A percentile compares a stretch with the other conserved stretches of the same genome.
phyloP scores from a whole-genome alignment of 1,139 yeast species.

The Meyerozyma carpophila region DNA sequence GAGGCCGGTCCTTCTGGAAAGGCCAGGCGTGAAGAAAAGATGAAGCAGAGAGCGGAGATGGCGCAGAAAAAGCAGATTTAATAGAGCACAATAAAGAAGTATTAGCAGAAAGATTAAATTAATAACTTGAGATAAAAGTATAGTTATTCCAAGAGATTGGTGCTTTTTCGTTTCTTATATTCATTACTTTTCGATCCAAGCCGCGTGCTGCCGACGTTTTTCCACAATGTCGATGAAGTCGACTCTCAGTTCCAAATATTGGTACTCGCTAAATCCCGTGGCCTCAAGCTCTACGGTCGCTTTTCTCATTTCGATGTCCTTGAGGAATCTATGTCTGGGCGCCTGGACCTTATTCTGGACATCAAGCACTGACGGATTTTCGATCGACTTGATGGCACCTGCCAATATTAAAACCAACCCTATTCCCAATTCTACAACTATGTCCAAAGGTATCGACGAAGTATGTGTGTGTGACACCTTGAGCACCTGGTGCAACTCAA shows the following conservation, averaged over 20 bases:
- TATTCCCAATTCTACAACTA: slow-evolving; percentile 34
- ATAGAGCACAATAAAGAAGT: neutral
- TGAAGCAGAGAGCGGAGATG: slow-evolving; percentile 43
- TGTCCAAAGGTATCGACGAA: slow-evolving; percentile 29
- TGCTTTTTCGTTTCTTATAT: too few relatives aligned
- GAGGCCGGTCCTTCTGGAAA: slow-evolving; percentile 75
- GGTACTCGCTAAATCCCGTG: slow-evolving; percentile 41
- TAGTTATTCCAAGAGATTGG: too few relatives aligned
- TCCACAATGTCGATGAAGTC: slow-evolving; percentile 39
- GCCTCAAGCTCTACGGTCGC: slow-evolving; percentile 41
- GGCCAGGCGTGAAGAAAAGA: slow-evolving; percentile 52
- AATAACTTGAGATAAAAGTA: too few relatives aligned
- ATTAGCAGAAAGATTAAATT: too few relatives aligned
- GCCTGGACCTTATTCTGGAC: slow-evolving; percentile 15
- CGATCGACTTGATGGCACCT: slow-evolving; percentile 28
- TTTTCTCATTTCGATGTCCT: slow-evolving; percentile 41
- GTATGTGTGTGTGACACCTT: slow-evolving; percentile 13
- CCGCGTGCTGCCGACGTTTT: slow-evolving; percentile 36
- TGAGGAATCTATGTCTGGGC: slow-evolving; percentile 26
- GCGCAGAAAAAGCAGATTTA: slow-evolving; percentile 5
- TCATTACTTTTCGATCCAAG: slow-evolving; percentile 22
- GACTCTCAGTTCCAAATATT: slow-evolving; percentile 36
- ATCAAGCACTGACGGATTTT: slow-evolving; percentile 19
- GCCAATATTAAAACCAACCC: slow-evolving; percentile 34
- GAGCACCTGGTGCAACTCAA: slow-evolving; percentile 41